These are phyloP conservation scores for Tephrocybe sp. DNA, from an alignment of 768 basidiomycete genomes.

Conservation along the genomic window DNA sequence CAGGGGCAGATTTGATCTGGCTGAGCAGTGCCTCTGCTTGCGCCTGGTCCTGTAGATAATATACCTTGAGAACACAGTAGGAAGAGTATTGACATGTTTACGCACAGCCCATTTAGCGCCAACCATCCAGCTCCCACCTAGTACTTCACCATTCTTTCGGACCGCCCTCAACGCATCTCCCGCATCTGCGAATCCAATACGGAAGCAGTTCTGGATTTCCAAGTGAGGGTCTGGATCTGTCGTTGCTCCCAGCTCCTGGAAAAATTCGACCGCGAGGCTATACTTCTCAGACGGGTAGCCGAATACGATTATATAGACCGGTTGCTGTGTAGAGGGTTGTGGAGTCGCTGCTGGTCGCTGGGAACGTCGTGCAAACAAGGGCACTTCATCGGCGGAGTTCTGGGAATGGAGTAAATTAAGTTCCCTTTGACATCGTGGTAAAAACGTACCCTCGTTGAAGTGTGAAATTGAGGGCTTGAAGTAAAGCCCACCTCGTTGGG, in stretches of 20 bases:
- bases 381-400: conserved; percentile 40
- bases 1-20: conserved; percentile 26
- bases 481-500: conserved; percentile 52
- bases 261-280: conserved; percentile 69
- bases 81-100: conserved; percentile 17
- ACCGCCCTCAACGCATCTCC: conserved; percentile 80
- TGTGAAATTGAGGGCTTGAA: conserved; percentile 39
- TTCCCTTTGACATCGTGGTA: conserved; percentile 4
- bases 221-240: conserved; percentile 67
- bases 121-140: conserved; percentile 78
- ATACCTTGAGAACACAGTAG: neutral
- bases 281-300: conserved; percentile 88
- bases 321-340: conserved; percentile 36
- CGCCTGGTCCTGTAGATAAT: conserved; percentile 51
- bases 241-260: conserved; percentile 69
- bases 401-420: conserved; percentile 17
- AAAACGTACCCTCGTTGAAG: conserved; percentile 38
- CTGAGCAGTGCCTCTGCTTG: conserved; percentile 57
- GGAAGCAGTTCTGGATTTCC: conserved; percentile 80
- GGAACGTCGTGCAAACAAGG: conserved; percentile 37
- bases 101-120: conserved; percentile 85
- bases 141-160: conserved; percentile 78
- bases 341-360: conserved; percentile 27
- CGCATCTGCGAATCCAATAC: conserved; percentile 69
- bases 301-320: conserved; percentile 72